Evolutionary conservation across 768 basidiomycete genomes (phyloP).

Genomic region (Rubroboletus satanas): DNA sequence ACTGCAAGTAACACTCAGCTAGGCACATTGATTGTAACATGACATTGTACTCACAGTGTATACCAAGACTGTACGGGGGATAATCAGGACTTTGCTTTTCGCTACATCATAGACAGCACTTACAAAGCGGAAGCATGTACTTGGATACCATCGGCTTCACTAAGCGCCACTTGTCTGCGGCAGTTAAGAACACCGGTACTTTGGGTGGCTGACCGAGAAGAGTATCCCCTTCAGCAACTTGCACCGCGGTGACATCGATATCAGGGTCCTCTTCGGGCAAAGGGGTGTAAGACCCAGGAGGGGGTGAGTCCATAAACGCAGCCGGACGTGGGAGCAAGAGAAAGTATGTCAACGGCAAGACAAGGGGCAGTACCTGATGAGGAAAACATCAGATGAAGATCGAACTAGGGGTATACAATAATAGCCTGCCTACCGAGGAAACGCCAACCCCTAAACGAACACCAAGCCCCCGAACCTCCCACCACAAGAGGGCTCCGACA

Average conservation of each 20-base stretch:
- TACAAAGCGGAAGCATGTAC: constrained; percentile 94
- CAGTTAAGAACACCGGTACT: constrained; percentile 50
- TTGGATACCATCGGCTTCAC: constrained; percentile 72
- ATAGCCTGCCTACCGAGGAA: constrained; percentile 56
- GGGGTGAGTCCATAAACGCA: constrained; percentile 43
- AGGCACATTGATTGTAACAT: neutral
- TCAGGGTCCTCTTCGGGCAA: constrained; percentile 34
- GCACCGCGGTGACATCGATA: constrained; percentile 14
- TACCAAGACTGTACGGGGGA: constrained; percentile 44
- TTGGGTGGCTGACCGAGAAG: constrained; percentile 34
- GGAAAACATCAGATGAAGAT: neutral
- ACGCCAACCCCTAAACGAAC: constrained; percentile 80
- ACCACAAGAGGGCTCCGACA: constrained; percentile 91
- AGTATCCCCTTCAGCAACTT: constrained; percentile 29
- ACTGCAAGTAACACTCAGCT: constrained; percentile 42
- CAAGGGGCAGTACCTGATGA: constrained; percentile 70
- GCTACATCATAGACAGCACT: constrained; percentile 31
- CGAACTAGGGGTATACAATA: neutral
- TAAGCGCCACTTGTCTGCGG: constrained; percentile 74
- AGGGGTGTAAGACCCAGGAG: constrained; percentile 35
- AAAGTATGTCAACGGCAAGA: constrained; percentile 74
- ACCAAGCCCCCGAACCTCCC: constrained; percentile 83
- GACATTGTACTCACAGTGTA: constrained; percentile 47
- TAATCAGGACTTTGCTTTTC: constrained; percentile 12
- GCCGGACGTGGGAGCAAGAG: constrained; percentile 67